These are phyloP conservation scores for Dispira simplex DNA, from an alignment of 192 early-diverging fungal species.

Conservation along the genomic window DNA sequence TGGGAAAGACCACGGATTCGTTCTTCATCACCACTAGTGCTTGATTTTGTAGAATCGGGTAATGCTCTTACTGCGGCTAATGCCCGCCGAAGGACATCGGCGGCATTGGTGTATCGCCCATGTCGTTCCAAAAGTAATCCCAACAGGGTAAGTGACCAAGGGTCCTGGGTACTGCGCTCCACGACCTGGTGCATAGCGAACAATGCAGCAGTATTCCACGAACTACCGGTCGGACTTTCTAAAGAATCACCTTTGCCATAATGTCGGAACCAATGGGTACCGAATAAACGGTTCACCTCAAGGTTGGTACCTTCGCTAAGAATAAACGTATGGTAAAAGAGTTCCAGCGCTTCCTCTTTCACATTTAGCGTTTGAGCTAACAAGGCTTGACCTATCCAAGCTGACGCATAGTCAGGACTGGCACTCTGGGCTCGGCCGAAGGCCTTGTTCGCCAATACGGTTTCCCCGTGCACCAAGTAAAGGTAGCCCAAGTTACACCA, in stretches of 20 bases:
- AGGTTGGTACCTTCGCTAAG: conserved; percentile 34
- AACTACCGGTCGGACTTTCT: background rate
- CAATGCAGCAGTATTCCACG: conserved; percentile 13
- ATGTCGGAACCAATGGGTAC: background rate
- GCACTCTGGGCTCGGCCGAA: conserved; percentile 53
- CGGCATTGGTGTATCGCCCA: conserved; percentile 45
- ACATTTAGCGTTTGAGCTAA: conserved; percentile 43
- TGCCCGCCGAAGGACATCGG: conserved; percentile 40
- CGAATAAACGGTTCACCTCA: conserved; percentile 19
- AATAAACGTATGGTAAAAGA: conserved; percentile 68
- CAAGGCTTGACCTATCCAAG: conserved; percentile 80
- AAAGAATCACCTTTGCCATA: conserved; percentile 1
- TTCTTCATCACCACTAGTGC: no score
- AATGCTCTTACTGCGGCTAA: background rate
- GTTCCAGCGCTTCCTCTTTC: conserved; percentile 30
- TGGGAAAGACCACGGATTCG: conserved; percentile 17
- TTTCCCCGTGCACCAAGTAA: conserved; percentile 47
- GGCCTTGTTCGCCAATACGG: conserved; percentile 56
- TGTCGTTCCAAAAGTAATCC: conserved; percentile 65
- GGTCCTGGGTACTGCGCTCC: conserved; percentile 38
- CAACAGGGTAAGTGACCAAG: conserved; percentile 44
- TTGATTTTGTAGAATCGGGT: conserved; percentile 1
- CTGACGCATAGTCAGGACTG: conserved; percentile 61
- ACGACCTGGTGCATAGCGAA: conserved; percentile 49
- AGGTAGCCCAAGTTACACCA: conserved; percentile 81